Base-by-base conservation (phyloP, 73 alveolate species). In the Symbiodinium pilosum region DNA sequence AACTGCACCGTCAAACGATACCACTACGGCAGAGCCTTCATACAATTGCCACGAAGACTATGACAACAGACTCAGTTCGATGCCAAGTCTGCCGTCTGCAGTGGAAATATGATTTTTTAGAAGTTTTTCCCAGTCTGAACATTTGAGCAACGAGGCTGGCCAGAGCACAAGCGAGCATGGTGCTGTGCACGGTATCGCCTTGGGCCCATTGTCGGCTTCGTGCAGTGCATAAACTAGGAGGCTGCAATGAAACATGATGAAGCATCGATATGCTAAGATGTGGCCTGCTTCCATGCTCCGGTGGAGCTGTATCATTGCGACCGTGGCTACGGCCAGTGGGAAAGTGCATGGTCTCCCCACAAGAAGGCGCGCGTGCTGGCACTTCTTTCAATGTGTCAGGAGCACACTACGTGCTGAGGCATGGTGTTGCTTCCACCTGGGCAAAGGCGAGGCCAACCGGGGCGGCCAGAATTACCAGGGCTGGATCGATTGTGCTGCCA, bases 61-160 rank as follows among this genome's bases (percentile, higher is more conserved):
- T 12, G 85, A 73, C 85, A 73, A 73, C 44, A n/a, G 44, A 73
- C 24, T 34, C 44, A n/a, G 85, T 12, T 30, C 32, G 43, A 42
- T 18, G 30, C 85, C 24, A 43, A 73, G 85, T 16, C 14, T 14
- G 38, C 77, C n/a, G n/a, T 16, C 38, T 6, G 38, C 77, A 59
- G 8, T 59, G 21, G 77, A 26, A 14, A 59, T 59, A n/a, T n/a
- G n/a, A n/a, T n/a, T n/a, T n/a, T n/a, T n/a, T n/a, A n/a, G n/a
- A n/a, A n/a, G n/a, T n/a, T n/a, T n/a, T n/a, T n/a, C n/a, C n/a
- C n/a, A n/a, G n/a, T n/a, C n/a, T n/a, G n/a, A n/a, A n/a, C n/a
- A n/a, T n/a, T n/a, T n/a, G n/a, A n/a, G n/a, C n/a, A n/a, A 7
- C 84, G 44, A 88, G 97, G 97, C 42, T 91, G 97, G 97, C 41